Conservation (phyloP, 345 rosid genomes). For the Brassica napus region Da-Ae NC_063442.1:31035501-31036000, state of each 20-base stretch:
- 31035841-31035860: constrained; percentile 62
- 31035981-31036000: constrained; percentile 45
- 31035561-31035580: constrained; percentile 17
- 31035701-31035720: constrained; percentile 12
- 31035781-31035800: background rate
- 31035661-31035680: constrained; percentile 32
- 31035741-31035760: background rate
- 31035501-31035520: background rate
- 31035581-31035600: constrained; percentile 17
- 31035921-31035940: constrained; percentile 61
- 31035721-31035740: constrained; percentile 9
- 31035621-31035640: background rate
- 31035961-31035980: constrained; percentile 52
- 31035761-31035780: background rate
- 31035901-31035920: constrained; percentile 60
- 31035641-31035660: constrained; percentile 32
- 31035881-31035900: constrained; percentile 57
- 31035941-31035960: constrained; percentile 54
- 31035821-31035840: background rate
- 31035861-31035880: constrained; percentile 53
- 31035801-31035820: background rate
- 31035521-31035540: background rate
- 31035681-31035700: constrained; percentile 20
- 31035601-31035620: background rate
- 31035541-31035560: constrained; percentile 21